These are phyloP conservation scores for Oxalis stricta DNA, from an alignment of 441 rosid genomes.

Conservation along the genomic window DNA sequence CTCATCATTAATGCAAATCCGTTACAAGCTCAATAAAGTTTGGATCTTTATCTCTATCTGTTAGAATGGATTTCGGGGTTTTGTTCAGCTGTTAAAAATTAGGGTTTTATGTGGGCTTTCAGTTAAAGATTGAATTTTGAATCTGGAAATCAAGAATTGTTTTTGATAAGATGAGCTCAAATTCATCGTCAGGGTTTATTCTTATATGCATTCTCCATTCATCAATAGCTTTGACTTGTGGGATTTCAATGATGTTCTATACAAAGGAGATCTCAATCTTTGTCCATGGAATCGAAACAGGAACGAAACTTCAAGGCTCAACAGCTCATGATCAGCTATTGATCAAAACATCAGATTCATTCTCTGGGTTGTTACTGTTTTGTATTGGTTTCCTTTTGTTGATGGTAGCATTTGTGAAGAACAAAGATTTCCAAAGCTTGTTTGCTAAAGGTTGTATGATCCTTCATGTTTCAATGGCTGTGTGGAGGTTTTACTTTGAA, in stretches of 20 bases:
- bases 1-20: too few relatives aligned
- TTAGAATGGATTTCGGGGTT: too few relatives aligned
- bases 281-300: conserved; percentile 45
- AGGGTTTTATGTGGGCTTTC: too few relatives aligned
- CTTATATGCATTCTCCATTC: conserved; percentile 59
- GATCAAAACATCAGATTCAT: conserved; percentile 67
- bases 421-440: conserved; percentile 57
- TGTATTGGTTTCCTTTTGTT: conserved; percentile 48
- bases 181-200: conserved; percentile 48
- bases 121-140: too few relatives aligned
- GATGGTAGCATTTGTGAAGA: conserved; percentile 69
- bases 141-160: too few relatives aligned
- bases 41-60: too few relatives aligned
- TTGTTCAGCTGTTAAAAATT: too few relatives aligned
- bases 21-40: too few relatives aligned
- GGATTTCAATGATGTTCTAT: conserved; percentile 65
- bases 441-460: conserved; percentile 61
- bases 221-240: conserved; percentile 46
- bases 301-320: conserved; percentile 61
- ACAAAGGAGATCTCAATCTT: conserved; percentile 39
- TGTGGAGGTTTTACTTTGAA: conserved; percentile 68
- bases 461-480: conserved; percentile 51
- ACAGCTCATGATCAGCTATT: conserved; percentile 69
- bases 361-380: conserved; percentile 75
- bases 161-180: conserved; percentile 20